Base-by-base conservation (phyloP, 306 rosid genomes). In the Fragaria ananassa region DNA sequence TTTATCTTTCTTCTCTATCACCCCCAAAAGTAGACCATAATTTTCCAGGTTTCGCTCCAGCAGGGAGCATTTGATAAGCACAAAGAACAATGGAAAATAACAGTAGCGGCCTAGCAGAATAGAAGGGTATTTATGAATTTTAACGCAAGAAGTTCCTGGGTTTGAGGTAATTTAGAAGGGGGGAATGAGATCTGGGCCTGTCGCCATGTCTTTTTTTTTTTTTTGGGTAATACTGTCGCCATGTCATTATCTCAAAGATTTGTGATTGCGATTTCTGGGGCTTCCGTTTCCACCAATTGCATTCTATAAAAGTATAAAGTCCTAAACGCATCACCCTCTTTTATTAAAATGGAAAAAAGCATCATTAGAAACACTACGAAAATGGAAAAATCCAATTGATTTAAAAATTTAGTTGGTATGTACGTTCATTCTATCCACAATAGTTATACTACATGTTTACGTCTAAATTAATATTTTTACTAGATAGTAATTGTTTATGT, bases 221-320 rank as follows among this genome's bases (percentile, higher is more conserved):
- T n/a, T n/a, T n/a, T n/a, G n/a, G n/a, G n/a, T n/a, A n/a, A n/a
- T n/a, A n/a, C 78, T 84, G 89, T 84, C 82, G 88, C 83, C 71
- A 51, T 85, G 98, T 91, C 98, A 81, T 79, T 86, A 54, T 93
- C 97, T 74, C 80, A 71, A 68, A 91, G 97, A 90, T 90, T 87
- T 91, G 92, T 84, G 97, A 90, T 74, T 17, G 87, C 72, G 96
- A 93, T 89, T 84, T 87, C 70, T 78, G 37, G 37, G 70, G 73
- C 81, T 72, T 66, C 80, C 66, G 64, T 70, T 74, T 63, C 70
- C 41, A 72, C 81, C 74, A 70, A 10, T 83, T 49, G 49, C 66
- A 35, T 73, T 47, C 58, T 70, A 34, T 10, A 72, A 29, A 29
- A 29, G 27, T 25, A 27, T 29, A 29, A 67, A 54, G 25, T 60